Base-by-base conservation (phyloP, 2,329 filamentous ascomycete species). In the Fusarium cicatricum region DNA sequence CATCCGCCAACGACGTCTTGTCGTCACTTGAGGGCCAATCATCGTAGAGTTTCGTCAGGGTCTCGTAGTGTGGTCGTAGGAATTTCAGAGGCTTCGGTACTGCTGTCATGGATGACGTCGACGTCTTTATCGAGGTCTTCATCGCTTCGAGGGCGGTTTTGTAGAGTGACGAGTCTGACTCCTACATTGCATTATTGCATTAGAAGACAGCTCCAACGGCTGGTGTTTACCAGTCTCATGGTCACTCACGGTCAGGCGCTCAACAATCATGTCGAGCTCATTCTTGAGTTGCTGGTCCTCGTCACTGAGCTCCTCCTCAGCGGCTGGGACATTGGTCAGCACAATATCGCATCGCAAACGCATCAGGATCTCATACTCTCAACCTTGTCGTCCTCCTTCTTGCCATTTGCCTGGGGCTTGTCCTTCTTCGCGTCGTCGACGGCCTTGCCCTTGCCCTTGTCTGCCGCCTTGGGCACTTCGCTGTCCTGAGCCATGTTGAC, bases 61-160 rank as follows among this genome's bases (percentile, higher is more conserved):
- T 87, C 77, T 96, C 90, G 80, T 98, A 99, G 77, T 99, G 94
- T 66, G 94, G 95, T 80, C 95, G 87, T 62, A 99, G 85, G 76
- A 99, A 99, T 78, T 99, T 99, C 70, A 99, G 85, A 29, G 95
- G 95, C 79, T 99, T 99, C 19, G 96, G 95, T 60, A 99, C 95
- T 56, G 95, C 95, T 42, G 95, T 99, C 95, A 99, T 99, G 39
- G 96, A 99, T 55, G 93, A 98, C 65, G 95, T 99, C 56, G 95
- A 97, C 51, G 95, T 99, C 82, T 97, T 98, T 83, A 99, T 99
- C 73, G 92, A 96, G 71, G 89, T 92, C 82, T 97, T 98, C 87
- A 99, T 97, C 66, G 92, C 90, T 77, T 98, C 93, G 66, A 99
- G 82, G 49, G 95, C 90, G 55, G 93, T 86, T 75, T 93, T 94